Conservation (phyloP, 441 rosid species). For the Populus hybrid region DNA sequence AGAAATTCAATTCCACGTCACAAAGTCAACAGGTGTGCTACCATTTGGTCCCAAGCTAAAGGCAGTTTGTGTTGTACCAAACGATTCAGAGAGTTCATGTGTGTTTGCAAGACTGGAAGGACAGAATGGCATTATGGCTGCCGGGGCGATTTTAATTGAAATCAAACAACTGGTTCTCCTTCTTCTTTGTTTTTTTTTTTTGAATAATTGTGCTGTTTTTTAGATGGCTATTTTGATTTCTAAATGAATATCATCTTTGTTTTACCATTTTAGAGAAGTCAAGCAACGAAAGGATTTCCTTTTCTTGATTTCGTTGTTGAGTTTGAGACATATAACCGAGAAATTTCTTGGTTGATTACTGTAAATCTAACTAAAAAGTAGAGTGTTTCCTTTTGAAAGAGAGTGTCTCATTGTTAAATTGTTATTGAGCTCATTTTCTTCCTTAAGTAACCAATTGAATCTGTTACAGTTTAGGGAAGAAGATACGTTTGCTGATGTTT, state of each 20-base stretch:
- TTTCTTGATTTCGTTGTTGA: neutral
- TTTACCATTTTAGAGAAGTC: neutral
- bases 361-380: neutral
- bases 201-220: neutral
- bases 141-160: constrained; percentile 15
- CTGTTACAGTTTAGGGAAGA: constrained; percentile 28
- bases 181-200: neutral
- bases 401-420: neutral
- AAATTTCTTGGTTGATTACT: too few species aligned
- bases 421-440: neutral
- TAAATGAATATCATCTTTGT: neutral
- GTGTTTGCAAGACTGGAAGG: too few species aligned
- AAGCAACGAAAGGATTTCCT: neutral
- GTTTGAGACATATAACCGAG: too few species aligned
- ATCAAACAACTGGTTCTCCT: constrained; percentile 29
- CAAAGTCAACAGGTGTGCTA: too few species aligned
- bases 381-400: neutral
- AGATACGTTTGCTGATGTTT: constrained; percentile 20
- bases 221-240: neutral
- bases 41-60: too few species aligned
- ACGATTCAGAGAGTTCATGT: too few species aligned
- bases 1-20: constrained; percentile 7
- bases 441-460: neutral
- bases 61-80: too few species aligned
- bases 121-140: too few species aligned